Conservation (phyloP, 331 rosid genomes). For the Erythrophleum ivorense region DNA sequence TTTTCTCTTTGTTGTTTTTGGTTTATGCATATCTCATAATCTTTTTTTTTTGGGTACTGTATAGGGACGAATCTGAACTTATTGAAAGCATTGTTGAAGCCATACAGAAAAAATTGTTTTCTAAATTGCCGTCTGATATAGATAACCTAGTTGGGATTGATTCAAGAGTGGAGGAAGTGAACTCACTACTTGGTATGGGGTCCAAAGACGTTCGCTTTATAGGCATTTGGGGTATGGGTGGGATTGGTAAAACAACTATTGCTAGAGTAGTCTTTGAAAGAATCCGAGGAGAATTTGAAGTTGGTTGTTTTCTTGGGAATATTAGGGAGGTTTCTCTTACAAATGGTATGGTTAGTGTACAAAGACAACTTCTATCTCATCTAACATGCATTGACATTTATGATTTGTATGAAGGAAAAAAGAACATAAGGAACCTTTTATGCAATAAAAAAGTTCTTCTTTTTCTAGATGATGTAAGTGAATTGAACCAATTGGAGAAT, state of each 20-base stretch:
- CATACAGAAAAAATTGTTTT: conserved; percentile 37
- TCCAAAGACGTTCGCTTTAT: conserved; percentile 41
- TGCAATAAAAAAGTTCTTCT: conserved; percentile 39
- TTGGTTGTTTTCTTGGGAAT: conserved; percentile 44
- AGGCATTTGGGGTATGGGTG: conserved; percentile 57
- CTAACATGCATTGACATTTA: conserved; percentile 31
- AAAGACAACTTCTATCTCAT: conserved; percentile 40
- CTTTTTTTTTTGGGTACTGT: conserved; percentile 7
- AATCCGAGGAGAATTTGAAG: conserved; percentile 32
- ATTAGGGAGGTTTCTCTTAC: conserved; percentile 38
- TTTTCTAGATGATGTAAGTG: conserved; percentile 58
- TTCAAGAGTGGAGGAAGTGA: conserved; percentile 24
- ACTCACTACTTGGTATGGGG: conserved; percentile 20
- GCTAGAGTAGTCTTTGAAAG: conserved; percentile 42
- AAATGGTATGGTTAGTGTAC: conserved; percentile 41
- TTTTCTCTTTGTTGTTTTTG: conserved; percentile 1
- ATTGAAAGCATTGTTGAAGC: conserved; percentile 34
- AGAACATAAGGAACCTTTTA: conserved; percentile 31
- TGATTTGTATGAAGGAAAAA: conserved; percentile 36
- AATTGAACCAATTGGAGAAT: conserved; percentile 43
- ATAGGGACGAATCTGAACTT: conserved; percentile 13
- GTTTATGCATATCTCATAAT: not conserved
- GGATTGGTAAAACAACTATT: conserved; percentile 45
- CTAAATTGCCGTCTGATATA: conserved; percentile 30
- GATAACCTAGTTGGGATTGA: conserved; percentile 47